phyloP scores from a whole-genome alignment of 495 filamentous ascomycete genomes.

The Chaetomium fimeti region DNA sequence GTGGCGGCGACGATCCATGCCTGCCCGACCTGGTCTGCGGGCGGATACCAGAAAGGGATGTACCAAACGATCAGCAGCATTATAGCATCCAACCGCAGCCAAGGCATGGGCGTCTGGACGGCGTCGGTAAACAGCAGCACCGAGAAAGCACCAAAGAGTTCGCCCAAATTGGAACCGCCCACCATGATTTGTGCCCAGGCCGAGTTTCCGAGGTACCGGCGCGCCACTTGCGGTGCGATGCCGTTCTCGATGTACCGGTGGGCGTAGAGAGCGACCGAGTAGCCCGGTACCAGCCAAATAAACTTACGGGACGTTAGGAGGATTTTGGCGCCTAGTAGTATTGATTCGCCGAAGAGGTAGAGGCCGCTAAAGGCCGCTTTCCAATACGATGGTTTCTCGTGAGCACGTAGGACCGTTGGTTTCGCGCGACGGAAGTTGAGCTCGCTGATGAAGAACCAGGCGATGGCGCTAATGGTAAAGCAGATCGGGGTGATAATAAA shows the following conservation, averaged over 20 bases:
- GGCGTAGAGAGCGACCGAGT: conserved; percentile 45
- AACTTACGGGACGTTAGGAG: conserved; percentile 47
- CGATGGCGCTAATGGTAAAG: conserved; percentile 37
- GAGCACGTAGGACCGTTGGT: conserved; percentile 6
- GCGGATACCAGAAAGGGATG: conserved; percentile 39
- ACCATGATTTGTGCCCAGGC: conserved; percentile 50
- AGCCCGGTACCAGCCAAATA: conserved; percentile 47
- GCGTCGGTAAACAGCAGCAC: conserved; percentile 45
- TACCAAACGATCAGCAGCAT: conserved; percentile 45
- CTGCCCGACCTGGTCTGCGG: conserved; percentile 29
- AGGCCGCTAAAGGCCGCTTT: conserved; percentile 36
- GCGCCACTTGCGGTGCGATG: conserved; percentile 43
- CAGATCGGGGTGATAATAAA: conserved; percentile 46
- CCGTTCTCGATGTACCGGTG: conserved; percentile 49
- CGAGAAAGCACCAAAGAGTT: conserved; percentile 44
- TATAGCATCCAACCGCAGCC: conserved; percentile 45
- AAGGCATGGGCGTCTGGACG: conserved; percentile 46
- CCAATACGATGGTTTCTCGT: conserved; percentile 22
- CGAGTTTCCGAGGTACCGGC: conserved; percentile 41
- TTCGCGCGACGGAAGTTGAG: conserved; percentile 33
- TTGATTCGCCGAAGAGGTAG: conserved; percentile 40
- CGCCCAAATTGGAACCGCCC: conserved; percentile 47
- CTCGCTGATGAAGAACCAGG: conserved; percentile 43
- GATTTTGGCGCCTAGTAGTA: conserved; percentile 42
- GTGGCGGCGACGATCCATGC: conserved; percentile 46